Evolutionary conservation across 2,329 filamentous ascomycete species (phyloP), one percentile per base, ranked within the genome.

Genomic region (Cladosporium sp.): DNA sequence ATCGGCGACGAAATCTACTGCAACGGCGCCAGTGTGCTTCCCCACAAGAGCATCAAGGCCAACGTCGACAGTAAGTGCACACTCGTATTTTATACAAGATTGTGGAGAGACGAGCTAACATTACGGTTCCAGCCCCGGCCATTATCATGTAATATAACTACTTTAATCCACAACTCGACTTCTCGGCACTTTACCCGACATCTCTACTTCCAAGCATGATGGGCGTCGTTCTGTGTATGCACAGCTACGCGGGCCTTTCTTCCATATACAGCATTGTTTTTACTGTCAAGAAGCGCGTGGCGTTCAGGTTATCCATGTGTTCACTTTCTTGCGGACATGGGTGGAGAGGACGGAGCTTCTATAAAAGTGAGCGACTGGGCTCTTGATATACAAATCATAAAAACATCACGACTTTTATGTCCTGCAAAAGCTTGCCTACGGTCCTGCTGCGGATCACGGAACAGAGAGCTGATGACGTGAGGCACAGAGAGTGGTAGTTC

Each of bases 1-100:
- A 96, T 99, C 77, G 94, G 93, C 60, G 94, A 99, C 76, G 94
- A 99, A 82, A 93, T 99, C 72, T 97, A 98, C 80, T 95, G 97
- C 80, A 99, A 99, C 80, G 94, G 94, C 74, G 72, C 73, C 16
- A 96, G 91, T 74, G 90, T 99, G 68, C 84, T 99, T 70, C 94
- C 94, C 7, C 94, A 99, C 84, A 99, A 99, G 90, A 95, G 90
- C 79, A 98, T 99, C 86, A 98, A 98, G 87, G 88, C 90, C 75
- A 99, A 99, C 79, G 92, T 99, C 74, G 95, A 99, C 80, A 87
- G 85, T 87, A 79, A 80, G 84, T 78, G 63, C 21, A 23, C 3
- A 13, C 8, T 14, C n/a, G 1, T 10, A 0, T 7, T 13, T 18
- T 25, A 7, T 16, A 16, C n/a, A 18, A n/a, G 4, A 8, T 18